Conservation (phyloP, 2,329 filamentous ascomycete species). For the Colletotrichum scovillei region DNA sequence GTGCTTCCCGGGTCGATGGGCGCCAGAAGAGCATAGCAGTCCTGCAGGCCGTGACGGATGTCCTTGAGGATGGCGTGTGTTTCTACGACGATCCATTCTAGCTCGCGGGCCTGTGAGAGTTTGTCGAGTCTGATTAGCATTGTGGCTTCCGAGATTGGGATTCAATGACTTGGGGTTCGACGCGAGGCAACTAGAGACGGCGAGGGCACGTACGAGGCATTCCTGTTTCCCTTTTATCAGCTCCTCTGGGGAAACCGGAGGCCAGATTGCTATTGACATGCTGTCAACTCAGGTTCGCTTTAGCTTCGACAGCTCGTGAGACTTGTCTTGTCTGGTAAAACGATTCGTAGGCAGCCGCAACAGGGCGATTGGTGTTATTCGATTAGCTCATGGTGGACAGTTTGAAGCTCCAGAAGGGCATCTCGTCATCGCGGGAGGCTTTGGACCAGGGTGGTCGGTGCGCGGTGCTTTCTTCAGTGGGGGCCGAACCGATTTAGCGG, state of each 20-base stretch:
- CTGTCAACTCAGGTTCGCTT: conserved; percentile 11
- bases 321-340: not conserved
- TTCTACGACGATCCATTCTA: conserved; percentile 65
- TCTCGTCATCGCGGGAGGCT: conserved; percentile 27
- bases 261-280: conserved; percentile 72
- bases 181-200: not conserved
- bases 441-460: not conserved
- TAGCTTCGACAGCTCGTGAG: not conserved
- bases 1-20: conserved; percentile 89
- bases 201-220: conserved; percentile 57
- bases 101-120: conserved; percentile 58
- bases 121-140: conserved; percentile 45
- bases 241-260: conserved; percentile 60
- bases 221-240: conserved; percentile 62
- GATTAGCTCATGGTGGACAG: conserved; percentile 19
- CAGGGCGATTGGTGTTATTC: conserved; percentile 1
- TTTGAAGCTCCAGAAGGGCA: conserved; percentile 4
- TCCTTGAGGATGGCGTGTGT: conserved; percentile 60
- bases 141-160: not conserved
- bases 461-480: not conserved
- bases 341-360: conserved; percentile 10
- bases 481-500: not conserved
- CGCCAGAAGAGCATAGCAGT: conserved; percentile 88
- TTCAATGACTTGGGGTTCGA: not conserved
- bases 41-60: conserved; percentile 77